Evolutionary conservation across 495 filamentous ascomycete species (phyloP), one percentile per base, ranked within the genome.

Genomic region (Cudoniella acicularis): DNA sequence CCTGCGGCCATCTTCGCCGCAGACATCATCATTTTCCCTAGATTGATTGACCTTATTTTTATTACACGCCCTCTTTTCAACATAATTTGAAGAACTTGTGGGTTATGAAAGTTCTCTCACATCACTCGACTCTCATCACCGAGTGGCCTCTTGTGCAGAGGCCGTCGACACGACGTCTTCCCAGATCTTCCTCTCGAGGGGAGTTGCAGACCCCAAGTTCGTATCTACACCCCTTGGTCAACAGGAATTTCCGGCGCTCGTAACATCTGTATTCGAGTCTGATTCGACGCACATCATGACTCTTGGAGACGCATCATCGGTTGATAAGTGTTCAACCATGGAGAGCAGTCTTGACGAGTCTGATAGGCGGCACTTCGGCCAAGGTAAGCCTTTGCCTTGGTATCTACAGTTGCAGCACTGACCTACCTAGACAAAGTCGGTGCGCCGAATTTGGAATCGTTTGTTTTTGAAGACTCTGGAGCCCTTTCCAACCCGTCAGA

Each of bases 151-250:
- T 53, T 10, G 9, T 3, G 8, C 56, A 43, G 54, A 54, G 59
- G 52, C 55, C 20, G 13, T 25, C 40, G 49, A 56, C 60, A 72
- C 49, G 1, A 75, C 70, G 74, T 72, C 74, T 69, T 76, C 73
- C 26, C 70, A 75, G 47, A 74, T 76, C 20, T 64, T 74, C 27
- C 66, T 76, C 30, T 75, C 73, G 24, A 56, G 72, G 47, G 70
- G 67, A 26, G 69, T 77, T 36, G 72, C 70, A 16, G 71, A 63
- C 17, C 51, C 68, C 16, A 55, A 67, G 18, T 65, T 63, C 22
- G 54, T 24, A 1, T n/a, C 50, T 27, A n/a, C 53, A 24, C n/a
- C 61, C 36, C 46, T 54, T 20, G 24, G 49, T 21, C 6, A 52
- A 27, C 11, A 30, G 2, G 6, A 49, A 36, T 45, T 36, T 16